Evolutionary conservation across 345 rosid genomes (phyloP), one percentile per base, ranked within the genome.

Genomic region (Durio zibethinus): DNA sequence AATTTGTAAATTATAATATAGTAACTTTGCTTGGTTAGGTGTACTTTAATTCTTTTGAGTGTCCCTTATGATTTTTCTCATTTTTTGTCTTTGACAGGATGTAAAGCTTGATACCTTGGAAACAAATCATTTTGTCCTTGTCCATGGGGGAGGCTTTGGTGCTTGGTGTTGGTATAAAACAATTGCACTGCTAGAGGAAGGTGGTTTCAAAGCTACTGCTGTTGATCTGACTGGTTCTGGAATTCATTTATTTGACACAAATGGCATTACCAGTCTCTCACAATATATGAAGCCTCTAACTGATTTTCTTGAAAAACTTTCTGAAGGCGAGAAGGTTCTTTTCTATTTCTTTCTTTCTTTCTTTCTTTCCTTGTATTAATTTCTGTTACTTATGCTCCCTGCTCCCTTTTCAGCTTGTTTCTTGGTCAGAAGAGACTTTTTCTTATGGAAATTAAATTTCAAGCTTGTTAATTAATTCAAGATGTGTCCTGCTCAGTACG

Each of bases 161-260:
- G 99, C 99, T 72, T 96, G 99, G 99, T 93, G 99, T 81, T 96
- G 99, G 99, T 96, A 96, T 80, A 96, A 93, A 86, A 87, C 98
- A 67, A 92, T 96, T 52, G 94, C 99, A 47, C 93, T 90, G 77
- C 89, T 96, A 27, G 98, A 96, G 78, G 99, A 91, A 83, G 86
- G 83, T 64, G 98, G 97, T 80, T 91, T 87, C 85, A 91, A 78
- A 88, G 99, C 93, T 71, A 90, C 97, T 36, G 97, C 99, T 31
- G 35, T 96, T 70, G 97, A 96, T 80, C 88, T 96, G 80, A 87
- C 97, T 20, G 99, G 99, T 84, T 92, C 97, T 2, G 99, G 99
- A 76, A 87, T 92, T 81, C 90, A 91, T 81, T 94, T 94, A 1
- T 89, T 76, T 2, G 89, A 92, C 66, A 81, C 94, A 33, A 90